Base-by-base conservation (phyloP, 2,329 filamentous ascomycete species). In the Stromatinia cepivora region DNA sequence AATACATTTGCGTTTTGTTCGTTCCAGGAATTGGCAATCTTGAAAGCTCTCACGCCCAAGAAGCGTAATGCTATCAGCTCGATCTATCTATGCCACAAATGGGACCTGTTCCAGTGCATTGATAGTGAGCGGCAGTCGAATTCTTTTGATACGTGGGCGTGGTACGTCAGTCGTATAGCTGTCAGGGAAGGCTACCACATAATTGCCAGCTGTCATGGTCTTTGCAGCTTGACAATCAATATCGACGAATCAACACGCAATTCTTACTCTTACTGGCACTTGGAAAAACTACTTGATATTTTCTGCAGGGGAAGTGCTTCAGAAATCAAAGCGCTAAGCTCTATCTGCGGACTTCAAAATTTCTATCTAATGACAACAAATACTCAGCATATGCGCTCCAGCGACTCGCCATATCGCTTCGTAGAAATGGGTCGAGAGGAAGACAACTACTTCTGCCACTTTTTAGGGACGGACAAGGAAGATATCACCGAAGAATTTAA, bases 381-480 rank as follows among this genome's bases (percentile, higher is more conserved):
- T 36, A 28, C n/a, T 9, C 10, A 50, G 10, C 48, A 50, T 11
- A 22, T 5, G 25, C 48, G 0, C 0, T 50, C 53, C 9, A 28
- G 9, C 5, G 53, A 22, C 11, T 28, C 20, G 11, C 13, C 15
- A 34, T 22, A 28, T 8, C 34, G 17, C 20, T 34, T 56, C 15
- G 3, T 22, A 31, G 8, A 20, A 56, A 10, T 5, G 17, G 20
- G 25, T 10, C 9, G 34, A 4, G 8, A 6, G 1, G 31, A 56
- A 22, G 4, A 6, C 15, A 17, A 36, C 1, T 22, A 34, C 28
- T 34, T 56, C 28, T 1, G 6, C 3, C 4, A 1, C 17, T 20
- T 20, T 17, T 0, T 1, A 20, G 15, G 28, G 5, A 34, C 22
- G 15, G 0, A 5, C 28, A 8, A 54, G 7, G 7, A 5, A 2